Evolutionary conservation across 2,329 filamentous ascomycete genomes (phyloP).

Genomic region (Aspergillus sp.): DNA sequence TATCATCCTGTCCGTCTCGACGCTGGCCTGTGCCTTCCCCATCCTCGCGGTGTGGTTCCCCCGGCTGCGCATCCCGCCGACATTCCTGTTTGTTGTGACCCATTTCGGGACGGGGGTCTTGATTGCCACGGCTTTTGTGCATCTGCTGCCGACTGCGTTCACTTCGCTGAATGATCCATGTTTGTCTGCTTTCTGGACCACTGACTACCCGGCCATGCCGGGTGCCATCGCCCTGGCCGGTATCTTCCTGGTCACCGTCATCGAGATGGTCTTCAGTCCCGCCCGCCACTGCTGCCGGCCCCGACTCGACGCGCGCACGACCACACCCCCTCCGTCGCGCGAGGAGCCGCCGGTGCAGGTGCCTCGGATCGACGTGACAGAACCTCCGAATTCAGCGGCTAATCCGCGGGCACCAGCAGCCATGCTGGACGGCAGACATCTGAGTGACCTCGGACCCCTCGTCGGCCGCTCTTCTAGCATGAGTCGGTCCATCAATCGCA

Average conservation of each 20-base stretch:
- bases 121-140: constrained; percentile 79
- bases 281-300: constrained; percentile 22
- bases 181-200: constrained; percentile 39
- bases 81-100: constrained; percentile 42
- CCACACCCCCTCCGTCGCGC: background rate
- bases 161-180: constrained; percentile 43
- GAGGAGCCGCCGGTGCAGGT: background rate
- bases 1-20: constrained; percentile 49
- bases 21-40: constrained; percentile 57
- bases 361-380: background rate
- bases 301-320: background rate
- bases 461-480: constrained; percentile 22
- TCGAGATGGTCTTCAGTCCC: constrained; percentile 50
- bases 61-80: constrained; percentile 49
- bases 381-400: background rate
- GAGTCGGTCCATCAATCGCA: constrained; percentile 20
- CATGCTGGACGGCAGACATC: constrained; percentile 10
- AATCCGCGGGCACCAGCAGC: background rate
- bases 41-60: constrained; percentile 54
- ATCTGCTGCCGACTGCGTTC: constrained; percentile 62
- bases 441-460: constrained; percentile 20
- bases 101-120: constrained; percentile 77
- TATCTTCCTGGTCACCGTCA: constrained; percentile 41
- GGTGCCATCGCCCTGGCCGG: constrained; percentile 40
- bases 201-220: constrained; percentile 41